Evolutionary conservation across 495 filamentous ascomycete species (phyloP).

Genomic region (Xylaria longipes): DNA sequence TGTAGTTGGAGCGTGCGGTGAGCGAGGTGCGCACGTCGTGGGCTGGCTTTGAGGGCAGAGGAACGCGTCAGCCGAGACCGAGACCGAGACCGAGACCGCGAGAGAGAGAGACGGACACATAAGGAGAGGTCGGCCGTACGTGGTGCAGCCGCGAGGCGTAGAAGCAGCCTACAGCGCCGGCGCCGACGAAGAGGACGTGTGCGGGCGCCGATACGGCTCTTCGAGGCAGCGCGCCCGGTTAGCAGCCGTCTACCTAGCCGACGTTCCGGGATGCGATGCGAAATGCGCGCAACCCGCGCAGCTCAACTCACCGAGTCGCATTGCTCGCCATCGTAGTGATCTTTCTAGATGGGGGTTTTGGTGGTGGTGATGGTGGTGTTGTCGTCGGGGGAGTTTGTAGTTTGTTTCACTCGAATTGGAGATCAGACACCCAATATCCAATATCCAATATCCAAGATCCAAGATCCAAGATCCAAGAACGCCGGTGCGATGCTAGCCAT

Average conservation of each 20-base stretch:
- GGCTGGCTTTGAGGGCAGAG: constrained; percentile 36
- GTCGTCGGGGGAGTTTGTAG: background rate
- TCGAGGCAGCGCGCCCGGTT: constrained; percentile 27
- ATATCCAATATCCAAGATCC: too few species aligned
- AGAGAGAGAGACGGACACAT: background rate
- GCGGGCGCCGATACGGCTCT: constrained; percentile 38
- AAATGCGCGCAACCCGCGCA: background rate
- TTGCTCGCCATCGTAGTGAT: background rate
- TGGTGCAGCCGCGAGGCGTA: constrained; percentile 63
- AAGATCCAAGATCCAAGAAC: too few species aligned
- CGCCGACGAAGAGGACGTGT: constrained; percentile 63
- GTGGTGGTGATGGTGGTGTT: too few species aligned
- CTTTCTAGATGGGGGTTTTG: background rate
- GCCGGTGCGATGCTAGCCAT: background rate
- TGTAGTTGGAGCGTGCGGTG: constrained; percentile 64
- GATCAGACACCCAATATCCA: background rate
- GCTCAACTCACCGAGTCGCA: constrained; percentile 9
- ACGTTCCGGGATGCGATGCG: background rate
- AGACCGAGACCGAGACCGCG: constrained; percentile 10
- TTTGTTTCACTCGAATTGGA: constrained; percentile 6
- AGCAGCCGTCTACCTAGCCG: background rate
- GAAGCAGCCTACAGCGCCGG: constrained; percentile 65
- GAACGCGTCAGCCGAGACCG: constrained; percentile 4
- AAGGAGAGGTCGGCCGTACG: constrained; percentile 38
- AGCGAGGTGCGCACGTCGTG: constrained; percentile 53